Evolutionary conservation across 805 yeast species (phyloP).

Genomic region (Yarrowia sp.): DNA sequence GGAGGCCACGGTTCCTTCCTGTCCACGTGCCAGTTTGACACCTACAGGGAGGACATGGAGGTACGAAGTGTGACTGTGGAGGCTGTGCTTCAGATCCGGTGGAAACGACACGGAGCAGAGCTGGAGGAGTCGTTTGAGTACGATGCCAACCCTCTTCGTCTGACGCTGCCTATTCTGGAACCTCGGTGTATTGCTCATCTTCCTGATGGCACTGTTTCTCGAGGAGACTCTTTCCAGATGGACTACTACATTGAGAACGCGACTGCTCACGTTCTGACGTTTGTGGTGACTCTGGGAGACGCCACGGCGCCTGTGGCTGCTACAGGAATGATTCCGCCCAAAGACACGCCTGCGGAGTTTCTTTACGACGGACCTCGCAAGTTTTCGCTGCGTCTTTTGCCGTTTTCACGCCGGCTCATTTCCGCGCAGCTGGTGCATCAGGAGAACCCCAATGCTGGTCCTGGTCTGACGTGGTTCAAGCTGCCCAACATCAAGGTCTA

Average conservation of each 20-base stretch:
- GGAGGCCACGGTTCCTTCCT: constrained; percentile 11
- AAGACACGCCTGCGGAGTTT: constrained; percentile 40
- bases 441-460: not conserved
- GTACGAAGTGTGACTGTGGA: constrained; percentile 31
- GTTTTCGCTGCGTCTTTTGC: constrained; percentile 49
- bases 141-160: constrained; percentile 32
- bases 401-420: constrained; percentile 45
- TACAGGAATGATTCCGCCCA: constrained; percentile 9
- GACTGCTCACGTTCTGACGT: constrained; percentile 63
- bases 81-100: not conserved
- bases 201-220: not conserved
- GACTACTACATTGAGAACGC: constrained; percentile 67
- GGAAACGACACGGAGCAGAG: not conserved
- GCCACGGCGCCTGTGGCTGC: constrained; percentile 1
- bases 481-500: constrained; percentile 63
- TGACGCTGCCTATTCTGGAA: constrained; percentile 60
- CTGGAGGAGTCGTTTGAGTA: not conserved
- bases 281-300: constrained; percentile 45
- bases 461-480: constrained; percentile 33
- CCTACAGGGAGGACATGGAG: constrained; percentile 26
- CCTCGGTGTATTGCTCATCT: constrained; percentile 56
- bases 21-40: constrained; percentile 28
- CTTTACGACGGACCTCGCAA: constrained; percentile 41
- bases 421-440: constrained; percentile 7
- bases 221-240: constrained; percentile 20